A percentile compares a stretch with the other conserved stretches of the same genome.
Evolutionary conservation across 345 rosid species (phyloP).

Genomic region (Chamaenerion angustifolium): DNA sequence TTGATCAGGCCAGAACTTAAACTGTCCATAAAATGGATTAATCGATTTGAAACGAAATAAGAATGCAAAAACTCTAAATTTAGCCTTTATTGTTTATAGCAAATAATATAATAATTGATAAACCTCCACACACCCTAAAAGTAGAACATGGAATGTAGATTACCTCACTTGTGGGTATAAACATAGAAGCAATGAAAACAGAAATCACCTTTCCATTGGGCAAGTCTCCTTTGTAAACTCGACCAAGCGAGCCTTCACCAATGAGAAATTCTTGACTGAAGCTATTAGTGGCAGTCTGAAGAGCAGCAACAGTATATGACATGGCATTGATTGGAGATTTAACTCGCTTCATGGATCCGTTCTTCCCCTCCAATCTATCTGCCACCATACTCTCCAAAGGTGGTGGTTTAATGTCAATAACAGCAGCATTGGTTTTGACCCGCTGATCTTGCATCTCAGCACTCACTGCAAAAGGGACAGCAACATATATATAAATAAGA

Average conservation of each 20-base stretch:
- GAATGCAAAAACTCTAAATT: too few species aligned
- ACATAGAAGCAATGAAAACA: too few species aligned
- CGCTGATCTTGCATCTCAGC: constrained; percentile 52
- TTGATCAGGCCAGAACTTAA: too few species aligned
- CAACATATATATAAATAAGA: too few species aligned
- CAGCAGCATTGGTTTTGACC: constrained; percentile 50
- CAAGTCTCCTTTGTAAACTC: constrained; percentile 89
- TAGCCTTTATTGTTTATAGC: too few species aligned
- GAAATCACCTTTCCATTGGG: constrained; percentile 65
- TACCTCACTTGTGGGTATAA: too few species aligned
- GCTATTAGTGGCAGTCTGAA: constrained; percentile 85
- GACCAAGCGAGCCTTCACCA: constrained; percentile 98
- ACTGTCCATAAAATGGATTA: too few species aligned
- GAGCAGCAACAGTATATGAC: constrained; percentile 68
- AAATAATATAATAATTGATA: too few species aligned
- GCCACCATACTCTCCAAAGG: constrained; percentile 52
- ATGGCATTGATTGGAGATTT: constrained; percentile 75
- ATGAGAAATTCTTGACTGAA: constrained; percentile 82
- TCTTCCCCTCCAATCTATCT: constrained; percentile 45
- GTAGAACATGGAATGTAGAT: not conserved
- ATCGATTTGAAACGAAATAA: too few species aligned
- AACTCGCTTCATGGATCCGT: constrained; percentile 55
- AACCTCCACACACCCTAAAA: too few species aligned
- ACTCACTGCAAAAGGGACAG: constrained; percentile 19
- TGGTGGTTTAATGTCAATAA: constrained; percentile 54